Percentiles rank a stretch among this genome's conserved stretches.
Conservation (phyloP, 306 rosid genomes). For the Malus sieversii region DNA sequence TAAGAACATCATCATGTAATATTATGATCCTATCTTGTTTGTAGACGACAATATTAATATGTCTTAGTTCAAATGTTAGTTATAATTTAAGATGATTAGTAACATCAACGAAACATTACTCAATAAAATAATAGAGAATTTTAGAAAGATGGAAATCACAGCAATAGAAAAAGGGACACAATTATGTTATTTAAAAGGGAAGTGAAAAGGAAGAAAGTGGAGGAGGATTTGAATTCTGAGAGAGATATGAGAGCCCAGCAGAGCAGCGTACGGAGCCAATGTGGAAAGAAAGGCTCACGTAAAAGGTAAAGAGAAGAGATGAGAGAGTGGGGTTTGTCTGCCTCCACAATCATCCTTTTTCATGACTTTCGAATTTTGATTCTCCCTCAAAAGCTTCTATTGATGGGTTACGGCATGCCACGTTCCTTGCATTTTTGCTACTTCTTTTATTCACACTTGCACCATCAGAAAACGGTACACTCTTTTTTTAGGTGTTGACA, state of each 20-base stretch:
- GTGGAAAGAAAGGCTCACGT: constrained; percentile 5
- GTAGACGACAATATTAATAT: too few relatives aligned
- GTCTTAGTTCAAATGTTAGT: too few relatives aligned
- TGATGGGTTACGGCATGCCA: constrained; percentile 38
- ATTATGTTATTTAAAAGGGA: background rate
- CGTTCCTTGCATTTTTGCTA: constrained; percentile 15
- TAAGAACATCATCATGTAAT: too few relatives aligned
- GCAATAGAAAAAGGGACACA: background rate
- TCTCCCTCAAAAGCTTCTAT: constrained; percentile 14
- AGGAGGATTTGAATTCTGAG: background rate
- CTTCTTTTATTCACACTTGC: background rate
- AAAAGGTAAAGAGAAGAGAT: background rate
- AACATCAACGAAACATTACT: too few relatives aligned
- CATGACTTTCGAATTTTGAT: constrained; percentile 11
- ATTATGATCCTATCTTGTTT: too few relatives aligned
- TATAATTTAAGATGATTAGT: too few relatives aligned
- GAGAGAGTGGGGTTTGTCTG: constrained; percentile 25
- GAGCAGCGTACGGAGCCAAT: background rate
- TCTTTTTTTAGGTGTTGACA: too few relatives aligned
- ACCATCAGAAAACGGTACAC: too few relatives aligned
- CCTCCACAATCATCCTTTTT: constrained; percentile 37
- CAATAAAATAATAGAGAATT: too few relatives aligned
- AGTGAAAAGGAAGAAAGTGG: background rate
- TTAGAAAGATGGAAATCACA: background rate
- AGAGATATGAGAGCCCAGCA: background rate